Percentiles rank a stretch among this genome's conserved stretches.
Evolutionary conservation across 805 yeast species (phyloP).

Genomic region (Lachancea waltii): DNA sequence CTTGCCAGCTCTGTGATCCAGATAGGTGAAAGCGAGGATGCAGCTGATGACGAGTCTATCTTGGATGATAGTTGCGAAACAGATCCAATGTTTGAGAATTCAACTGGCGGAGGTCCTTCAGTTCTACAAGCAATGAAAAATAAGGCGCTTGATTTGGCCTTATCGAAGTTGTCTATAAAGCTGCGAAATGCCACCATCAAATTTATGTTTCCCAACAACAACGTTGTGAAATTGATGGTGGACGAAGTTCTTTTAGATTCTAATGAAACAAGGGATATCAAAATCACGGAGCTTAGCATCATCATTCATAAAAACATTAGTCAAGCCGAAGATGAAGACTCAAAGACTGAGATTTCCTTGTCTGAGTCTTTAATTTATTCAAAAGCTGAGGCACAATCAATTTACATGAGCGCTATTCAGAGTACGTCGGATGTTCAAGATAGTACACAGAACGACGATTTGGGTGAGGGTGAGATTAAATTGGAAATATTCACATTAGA

Average conservation of each 20-base stretch:
- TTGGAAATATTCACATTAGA: neutral
- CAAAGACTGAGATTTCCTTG: constrained; percentile 21
- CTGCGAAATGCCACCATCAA: constrained; percentile 42
- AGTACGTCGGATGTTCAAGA: no score
- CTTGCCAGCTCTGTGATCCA: constrained; percentile 49
- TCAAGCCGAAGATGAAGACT: constrained; percentile 4
- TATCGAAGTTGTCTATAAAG: constrained; percentile 52
- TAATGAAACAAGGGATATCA: constrained; percentile 2
- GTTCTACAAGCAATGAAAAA: constrained; percentile 52
- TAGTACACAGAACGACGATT: no score
- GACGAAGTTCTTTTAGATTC: constrained; percentile 13
- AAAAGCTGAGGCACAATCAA: constrained; percentile 59
- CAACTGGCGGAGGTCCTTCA: constrained; percentile 20
- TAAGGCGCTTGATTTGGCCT: constrained; percentile 59
- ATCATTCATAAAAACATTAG: neutral
- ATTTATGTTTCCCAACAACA: constrained; percentile 41
- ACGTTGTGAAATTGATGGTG: constrained; percentile 29
- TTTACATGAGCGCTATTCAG: constrained; percentile 78
- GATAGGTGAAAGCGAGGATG: constrained; percentile 28
- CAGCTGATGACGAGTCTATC: constrained; percentile 5
- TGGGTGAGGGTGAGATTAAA: no score
- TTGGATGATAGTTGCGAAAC: constrained; percentile 15
- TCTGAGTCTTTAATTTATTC: constrained; percentile 58
- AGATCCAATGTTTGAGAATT: constrained; percentile 13
- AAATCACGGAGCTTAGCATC: neutral